Evolutionary conservation across 73 alveolate species (phyloP), one percentile per base, ranked within the genome.

Genomic region (Paramecium biaurelia): DNA sequence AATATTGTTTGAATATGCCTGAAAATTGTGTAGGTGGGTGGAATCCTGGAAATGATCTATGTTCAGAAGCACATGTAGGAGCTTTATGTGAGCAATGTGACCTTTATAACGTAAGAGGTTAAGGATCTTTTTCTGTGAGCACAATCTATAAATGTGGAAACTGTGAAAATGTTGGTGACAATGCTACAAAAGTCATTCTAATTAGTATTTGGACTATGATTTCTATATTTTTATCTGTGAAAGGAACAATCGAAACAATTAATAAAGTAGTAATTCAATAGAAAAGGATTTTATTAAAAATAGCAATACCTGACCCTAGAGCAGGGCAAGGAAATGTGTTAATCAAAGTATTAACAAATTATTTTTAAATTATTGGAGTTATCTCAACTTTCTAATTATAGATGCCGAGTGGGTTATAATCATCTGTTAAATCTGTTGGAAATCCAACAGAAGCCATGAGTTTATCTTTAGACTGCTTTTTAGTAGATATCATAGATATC

Each of bases 51-150:
- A 42, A 85, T 85, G 28, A 26, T 24, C 24, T 37, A 10, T 85
- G 93, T 30, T 7, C 70, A 7, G 38, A 28, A 10, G 93, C 86
- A n/a, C 93, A 85, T 57, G 32, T 85, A 14, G 93, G 93, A 49
- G 93, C 93, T 7, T 15, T 85, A 10, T 85, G 93, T 34, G 93
- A 85, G 30, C 34, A 57, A 24, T 85, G 93, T 35, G 93, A 85
- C 7, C 3, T 70, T 7, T 37, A 70, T 30, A 70, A 70, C 28
- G 30, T 85, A 4, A 26, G 49, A 15, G 93, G 93, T 7, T 41
- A 53, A 26, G 93, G 82, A 85, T 45, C 63, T 21, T 85, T 56
- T 30, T 53, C 93, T 8, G 41, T 57, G 3, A 85, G 93, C 11
- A 21, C 86, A 12, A 12, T 24, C 3, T 85, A 56, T 85, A 34